Percentiles rank a stretch among this genome's conserved stretches.
Evolutionary conservation across 192 early-diverging fungal species (phyloP).

Genomic region (Rhizoclosmatium globosum): DNA sequence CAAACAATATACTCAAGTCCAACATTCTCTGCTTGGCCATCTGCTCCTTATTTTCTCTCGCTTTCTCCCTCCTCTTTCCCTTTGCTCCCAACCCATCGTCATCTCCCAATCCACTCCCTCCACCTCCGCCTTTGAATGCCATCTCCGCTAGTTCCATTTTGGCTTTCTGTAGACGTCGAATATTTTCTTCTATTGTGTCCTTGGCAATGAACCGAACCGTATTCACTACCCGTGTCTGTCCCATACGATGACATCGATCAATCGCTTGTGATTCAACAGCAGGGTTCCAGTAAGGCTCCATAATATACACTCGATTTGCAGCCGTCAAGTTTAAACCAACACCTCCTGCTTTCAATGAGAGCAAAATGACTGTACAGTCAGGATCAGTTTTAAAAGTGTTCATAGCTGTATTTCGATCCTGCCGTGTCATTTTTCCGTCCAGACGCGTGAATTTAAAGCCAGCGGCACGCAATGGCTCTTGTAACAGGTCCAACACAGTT

Average conservation of each 20-base stretch:
- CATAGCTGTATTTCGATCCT: slow-evolving; percentile 64
- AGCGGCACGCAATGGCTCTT: slow-evolving; percentile 33
- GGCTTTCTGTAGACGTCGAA: slow-evolving; percentile 55
- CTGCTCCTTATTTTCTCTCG: slow-evolving; percentile 36
- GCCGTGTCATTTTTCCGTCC: slow-evolving; percentile 63
- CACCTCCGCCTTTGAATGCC: slow-evolving; percentile 48
- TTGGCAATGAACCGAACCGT: slow-evolving; percentile 62
- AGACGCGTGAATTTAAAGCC: slow-evolving; percentile 52
- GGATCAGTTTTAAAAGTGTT: slow-evolving; percentile 64
- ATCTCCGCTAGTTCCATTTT: slow-evolving; percentile 56
- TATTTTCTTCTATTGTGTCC: slow-evolving; percentile 61
- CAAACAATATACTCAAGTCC: slow-evolving; percentile 37
- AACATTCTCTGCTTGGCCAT: slow-evolving; percentile 36
- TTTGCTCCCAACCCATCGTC: slow-evolving; percentile 29
- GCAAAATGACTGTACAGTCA: slow-evolving; percentile 55
- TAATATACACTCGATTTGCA: slow-evolving; percentile 60
- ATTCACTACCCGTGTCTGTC: slow-evolving; percentile 59
- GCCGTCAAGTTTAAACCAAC: slow-evolving; percentile 66
- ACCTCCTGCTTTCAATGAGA: slow-evolving; percentile 69
- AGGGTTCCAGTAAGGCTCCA: slow-evolving; percentile 72
- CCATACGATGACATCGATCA: slow-evolving; percentile 67
- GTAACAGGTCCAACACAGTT: slow-evolving; percentile 53
- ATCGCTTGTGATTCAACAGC: slow-evolving; percentile 68
- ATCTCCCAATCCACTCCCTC: slow-evolving; percentile 6
- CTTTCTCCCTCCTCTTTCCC: slow-evolving; percentile 37